These are phyloP conservation scores for Fonsecaea monophora DNA, from an alignment of 2,329 filamentous ascomycete genomes.

Conservation along the genomic window DNA sequence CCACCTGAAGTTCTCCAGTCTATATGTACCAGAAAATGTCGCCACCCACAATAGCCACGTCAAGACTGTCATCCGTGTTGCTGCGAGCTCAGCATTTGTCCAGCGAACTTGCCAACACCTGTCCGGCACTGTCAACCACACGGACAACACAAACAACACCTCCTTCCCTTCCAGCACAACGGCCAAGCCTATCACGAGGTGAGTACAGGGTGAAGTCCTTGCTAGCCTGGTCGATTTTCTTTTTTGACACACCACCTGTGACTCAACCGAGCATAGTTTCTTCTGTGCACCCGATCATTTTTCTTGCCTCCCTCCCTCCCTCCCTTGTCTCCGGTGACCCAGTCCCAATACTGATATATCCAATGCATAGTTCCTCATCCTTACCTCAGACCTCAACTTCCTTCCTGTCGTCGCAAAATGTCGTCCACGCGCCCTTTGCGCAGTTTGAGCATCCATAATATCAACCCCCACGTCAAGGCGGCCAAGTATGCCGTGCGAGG, in stretches of 20 bases:
- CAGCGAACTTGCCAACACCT: conserved; percentile 34
- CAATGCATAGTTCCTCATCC: conserved; percentile 16
- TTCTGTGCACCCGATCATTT: conserved; percentile 31
- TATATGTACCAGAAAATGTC: conserved; percentile 17
- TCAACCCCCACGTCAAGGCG: conserved; percentile 85
- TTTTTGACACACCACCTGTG: conserved; percentile 27
- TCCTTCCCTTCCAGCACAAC: conserved; percentile 12
- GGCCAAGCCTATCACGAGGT: conserved; percentile 28
- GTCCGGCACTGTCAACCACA: conserved; percentile 23
- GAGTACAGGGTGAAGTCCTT: conserved; percentile 25
- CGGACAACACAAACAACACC: neutral
- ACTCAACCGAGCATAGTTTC: conserved; percentile 31
- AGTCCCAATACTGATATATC: conserved; percentile 21
- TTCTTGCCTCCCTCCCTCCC: conserved; percentile 23
- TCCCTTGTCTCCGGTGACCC: conserved; percentile 20
- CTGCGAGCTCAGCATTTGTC: conserved; percentile 33
- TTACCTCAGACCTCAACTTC: conserved; percentile 5
- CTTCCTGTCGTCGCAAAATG: conserved; percentile 52
- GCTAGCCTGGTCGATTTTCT: conserved; percentile 22
- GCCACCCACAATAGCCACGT: conserved; percentile 12
- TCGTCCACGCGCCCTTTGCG: conserved; percentile 53
- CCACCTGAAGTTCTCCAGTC: neutral
- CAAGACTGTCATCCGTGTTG: conserved; percentile 33
- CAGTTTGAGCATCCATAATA: conserved; percentile 78
- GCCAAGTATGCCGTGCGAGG: conserved; percentile 97